These are phyloP conservation scores for Chionographis japonica DNA, from an alignment of 106 monocot species.

Conservation along the genomic window DNA sequence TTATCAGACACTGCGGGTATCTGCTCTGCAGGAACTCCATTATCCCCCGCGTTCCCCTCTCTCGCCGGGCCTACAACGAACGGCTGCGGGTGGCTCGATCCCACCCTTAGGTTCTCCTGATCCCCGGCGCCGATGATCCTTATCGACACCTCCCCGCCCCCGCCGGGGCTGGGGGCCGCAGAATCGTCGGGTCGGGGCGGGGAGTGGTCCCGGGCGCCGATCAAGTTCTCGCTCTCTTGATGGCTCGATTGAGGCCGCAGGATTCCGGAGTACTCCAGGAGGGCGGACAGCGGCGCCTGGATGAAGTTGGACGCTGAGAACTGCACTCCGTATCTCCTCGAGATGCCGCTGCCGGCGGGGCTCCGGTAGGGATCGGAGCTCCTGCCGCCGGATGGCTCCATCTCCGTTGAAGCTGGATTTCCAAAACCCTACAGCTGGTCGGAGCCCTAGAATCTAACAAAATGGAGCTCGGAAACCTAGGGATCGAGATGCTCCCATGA, in stretches of 20 bases:
- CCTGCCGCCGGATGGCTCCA: conserved; percentile 25
- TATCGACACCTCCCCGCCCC: conserved; percentile 69
- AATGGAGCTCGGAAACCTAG: too few species aligned
- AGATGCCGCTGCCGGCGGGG: conserved; percentile 12
- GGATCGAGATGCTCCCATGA: too few species aligned
- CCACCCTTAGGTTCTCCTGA: conserved; percentile 24
- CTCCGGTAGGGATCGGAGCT: conserved; percentile 8
- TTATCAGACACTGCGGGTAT: background rate
- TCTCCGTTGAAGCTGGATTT: background rate
- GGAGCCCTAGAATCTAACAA: background rate
- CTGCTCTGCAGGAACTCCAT: conserved; percentile 17
- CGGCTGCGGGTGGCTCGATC: conserved; percentile 3
- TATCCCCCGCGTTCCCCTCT: conserved; percentile 17
- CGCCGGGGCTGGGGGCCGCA: conserved; percentile 3
- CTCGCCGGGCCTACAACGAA: conserved; percentile 13
- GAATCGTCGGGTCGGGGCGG: conserved; percentile 9
- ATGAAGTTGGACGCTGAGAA: conserved; percentile 66
- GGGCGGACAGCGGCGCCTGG: conserved; percentile 64
- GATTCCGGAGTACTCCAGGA: conserved; percentile 77
- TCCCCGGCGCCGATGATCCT: conserved; percentile 68
- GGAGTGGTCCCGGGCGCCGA: conserved; percentile 3
- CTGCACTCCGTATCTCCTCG: conserved; percentile 45
- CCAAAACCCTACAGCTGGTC: background rate
- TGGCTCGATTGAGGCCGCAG: conserved; percentile 36
- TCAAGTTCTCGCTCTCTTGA: conserved; percentile 26